These are phyloP conservation scores for Decorospora gaudefroyi DNA, from an alignment of 2,329 filamentous ascomycete species.

Conservation along the genomic window DNA sequence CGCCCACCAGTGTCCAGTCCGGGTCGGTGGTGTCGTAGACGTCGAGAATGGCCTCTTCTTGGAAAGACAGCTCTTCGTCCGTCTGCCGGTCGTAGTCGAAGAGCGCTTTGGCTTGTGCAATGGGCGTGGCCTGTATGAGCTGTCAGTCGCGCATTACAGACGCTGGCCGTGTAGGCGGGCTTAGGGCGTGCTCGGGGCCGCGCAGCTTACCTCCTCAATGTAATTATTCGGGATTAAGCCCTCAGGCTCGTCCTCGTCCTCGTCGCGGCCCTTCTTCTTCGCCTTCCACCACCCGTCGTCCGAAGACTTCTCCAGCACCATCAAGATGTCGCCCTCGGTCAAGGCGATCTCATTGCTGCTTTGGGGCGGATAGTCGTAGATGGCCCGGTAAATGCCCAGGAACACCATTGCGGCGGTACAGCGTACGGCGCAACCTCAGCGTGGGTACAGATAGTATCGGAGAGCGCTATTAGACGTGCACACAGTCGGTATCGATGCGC, in stretches of 20 bases:
- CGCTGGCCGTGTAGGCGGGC: too few species aligned
- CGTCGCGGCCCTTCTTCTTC: conserved; percentile 78
- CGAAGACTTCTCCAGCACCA: conserved; percentile 78
- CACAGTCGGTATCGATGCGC: conserved; percentile 27
- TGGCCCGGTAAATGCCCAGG: conserved; percentile 82
- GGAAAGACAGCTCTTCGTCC: conserved; percentile 95
- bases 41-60: conserved; percentile 79
- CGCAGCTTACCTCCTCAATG: conserved; percentile 73
- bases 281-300: conserved; percentile 91
- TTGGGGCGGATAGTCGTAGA: conserved; percentile 92
- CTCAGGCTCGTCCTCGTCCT: conserved; percentile 88
- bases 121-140: conserved; percentile 59
- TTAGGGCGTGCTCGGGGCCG: too few species aligned
- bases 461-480: conserved; percentile 22
- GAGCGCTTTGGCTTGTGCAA: conserved; percentile 80
- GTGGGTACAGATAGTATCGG: conserved; percentile 2
- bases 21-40: conserved; percentile 91
- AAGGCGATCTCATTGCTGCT: conserved; percentile 84
- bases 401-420: conserved; percentile 71
- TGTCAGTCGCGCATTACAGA: conserved; percentile 14
- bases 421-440: conserved; percentile 22
- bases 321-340: conserved; percentile 83
- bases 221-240: conserved; percentile 95
- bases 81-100: conserved; percentile 98
- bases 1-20: conserved; percentile 93